Evolutionary conservation across 2,329 filamentous ascomycete genomes (phyloP).

Genomic region (Colletotrichum zoysiae): DNA sequence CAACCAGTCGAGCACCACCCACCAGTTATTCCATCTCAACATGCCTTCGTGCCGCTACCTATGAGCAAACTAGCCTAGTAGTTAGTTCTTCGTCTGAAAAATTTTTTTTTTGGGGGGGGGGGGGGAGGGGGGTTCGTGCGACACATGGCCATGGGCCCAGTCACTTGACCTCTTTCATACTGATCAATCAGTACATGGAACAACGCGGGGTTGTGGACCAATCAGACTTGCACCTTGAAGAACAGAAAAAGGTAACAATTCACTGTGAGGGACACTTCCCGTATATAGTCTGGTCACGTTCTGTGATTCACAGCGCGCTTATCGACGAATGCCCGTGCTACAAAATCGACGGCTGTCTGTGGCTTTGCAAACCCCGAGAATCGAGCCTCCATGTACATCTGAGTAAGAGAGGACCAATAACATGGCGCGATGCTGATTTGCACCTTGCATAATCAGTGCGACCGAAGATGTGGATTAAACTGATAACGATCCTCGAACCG

Average conservation of each 20-base stretch:
- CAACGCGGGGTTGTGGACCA: not conserved
- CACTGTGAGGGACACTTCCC: not conserved
- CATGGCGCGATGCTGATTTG: not conserved
- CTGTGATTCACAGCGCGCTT: not conserved
- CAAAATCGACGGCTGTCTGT: not conserved
- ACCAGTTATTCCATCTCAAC: not conserved
- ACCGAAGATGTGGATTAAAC: slow-evolving; percentile 6
- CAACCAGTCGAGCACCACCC: not conserved
- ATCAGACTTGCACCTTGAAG: not conserved
- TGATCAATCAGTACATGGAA: not conserved
- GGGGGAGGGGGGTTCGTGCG: not conserved
- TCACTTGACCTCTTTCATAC: slow-evolving; percentile 6
- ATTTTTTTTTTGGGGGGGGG: too few relatives aligned
- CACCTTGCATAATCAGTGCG: slow-evolving; percentile 2
- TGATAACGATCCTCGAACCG: slow-evolving; percentile 10
- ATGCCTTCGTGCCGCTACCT: not conserved
- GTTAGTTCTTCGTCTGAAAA: not conserved
- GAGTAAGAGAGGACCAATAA: not conserved
- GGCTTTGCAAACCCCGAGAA: too few relatives aligned
- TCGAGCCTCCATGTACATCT: not conserved
- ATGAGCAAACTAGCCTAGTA: not conserved
- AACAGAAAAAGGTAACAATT: not conserved
- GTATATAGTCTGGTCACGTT: not conserved
- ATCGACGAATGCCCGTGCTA: not conserved
- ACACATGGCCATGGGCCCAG: not conserved